Evolutionary conservation across 768 basidiomycete species (phyloP).

Genomic region (Hygrophoropsis aurantiaca): DNA sequence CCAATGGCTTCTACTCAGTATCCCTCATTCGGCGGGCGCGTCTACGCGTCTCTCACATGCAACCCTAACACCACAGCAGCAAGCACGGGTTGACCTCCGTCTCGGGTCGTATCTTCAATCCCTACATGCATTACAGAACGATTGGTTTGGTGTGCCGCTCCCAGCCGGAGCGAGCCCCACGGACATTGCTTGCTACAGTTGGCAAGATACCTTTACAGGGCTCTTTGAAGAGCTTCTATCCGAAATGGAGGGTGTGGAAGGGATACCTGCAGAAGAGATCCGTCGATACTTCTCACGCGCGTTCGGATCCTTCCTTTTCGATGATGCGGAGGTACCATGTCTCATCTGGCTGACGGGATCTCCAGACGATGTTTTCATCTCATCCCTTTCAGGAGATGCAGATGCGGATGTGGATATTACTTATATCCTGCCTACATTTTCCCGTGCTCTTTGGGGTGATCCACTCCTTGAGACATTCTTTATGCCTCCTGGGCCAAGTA

Average conservation of each 20-base stretch:
- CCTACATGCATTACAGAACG: conserved; percentile 73
- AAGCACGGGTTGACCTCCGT: conserved; percentile 52
- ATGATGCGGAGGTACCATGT: conserved; percentile 72
- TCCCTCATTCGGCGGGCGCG: conserved; percentile 35
- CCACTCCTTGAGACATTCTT: conserved; percentile 72
- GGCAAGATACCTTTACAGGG: conserved; percentile 72
- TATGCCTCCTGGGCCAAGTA: conserved; percentile 44
- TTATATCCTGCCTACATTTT: conserved; percentile 39
- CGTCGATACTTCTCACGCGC: conserved; percentile 60
- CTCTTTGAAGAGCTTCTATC: conserved; percentile 57
- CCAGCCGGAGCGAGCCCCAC: conserved; percentile 13
- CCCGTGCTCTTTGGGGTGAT: conserved; percentile 73
- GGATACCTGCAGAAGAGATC: conserved; percentile 42
- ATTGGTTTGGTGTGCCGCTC: conserved; percentile 66
- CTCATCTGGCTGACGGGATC: conserved; percentile 64
- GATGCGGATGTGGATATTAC: conserved; percentile 26
- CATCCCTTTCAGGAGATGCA: conserved; percentile 23
- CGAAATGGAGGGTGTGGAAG: conserved; percentile 22
- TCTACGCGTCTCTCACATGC: conserved; percentile 25
- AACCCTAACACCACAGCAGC: conserved; percentile 37
- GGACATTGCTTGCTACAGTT: conserved; percentile 48
- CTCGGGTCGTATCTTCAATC: conserved; percentile 61
- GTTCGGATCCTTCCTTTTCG: conserved; percentile 73
- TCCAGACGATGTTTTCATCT: conserved; percentile 57
- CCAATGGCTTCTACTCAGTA: conserved; percentile 47